These are phyloP conservation scores for Hepatocystis sp. DNA, from an alignment of 169 alveolate species.

Conservation along the genomic window DNA sequence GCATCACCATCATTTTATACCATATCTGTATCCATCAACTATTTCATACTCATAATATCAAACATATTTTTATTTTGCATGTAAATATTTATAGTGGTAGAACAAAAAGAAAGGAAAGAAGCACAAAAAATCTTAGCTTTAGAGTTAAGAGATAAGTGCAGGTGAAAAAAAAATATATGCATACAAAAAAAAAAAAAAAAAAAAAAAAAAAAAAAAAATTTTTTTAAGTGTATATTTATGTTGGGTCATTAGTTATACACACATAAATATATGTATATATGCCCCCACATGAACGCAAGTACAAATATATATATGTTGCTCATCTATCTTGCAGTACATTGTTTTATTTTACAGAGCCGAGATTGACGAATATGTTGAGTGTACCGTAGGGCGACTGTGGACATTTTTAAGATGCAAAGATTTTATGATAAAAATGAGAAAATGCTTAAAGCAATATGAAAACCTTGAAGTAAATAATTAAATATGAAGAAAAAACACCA, in stretches of 20 bases:
- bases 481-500: too few species aligned
- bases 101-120: constrained; percentile 73
- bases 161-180: constrained; percentile 12
- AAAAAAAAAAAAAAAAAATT: too few species aligned
- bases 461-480: constrained; percentile 52
- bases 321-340: too few species aligned
- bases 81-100: constrained; percentile 29
- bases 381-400: constrained; percentile 69
- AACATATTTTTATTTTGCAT: background rate
- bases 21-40: too few species aligned
- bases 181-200: background rate
- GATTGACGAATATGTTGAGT: constrained; percentile 73
- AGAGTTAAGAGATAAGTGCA: constrained; percentile 72
- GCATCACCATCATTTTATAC: too few species aligned
- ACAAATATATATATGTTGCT: too few species aligned
- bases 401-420: constrained; percentile 74
- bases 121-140: constrained; percentile 61
- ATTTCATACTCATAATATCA: too few species aligned
- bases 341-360: constrained; percentile 33
- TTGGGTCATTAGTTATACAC: background rate
- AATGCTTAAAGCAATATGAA: constrained; percentile 63
- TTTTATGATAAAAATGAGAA: constrained; percentile 59
- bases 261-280: background rate
- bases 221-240: too few species aligned
- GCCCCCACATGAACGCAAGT: too few species aligned